Evolutionary conservation across 352 stramenopile genomes (phyloP), one percentile per base, ranked within the genome.

Genomic region (Globisporangium uncinulatum): DNA sequence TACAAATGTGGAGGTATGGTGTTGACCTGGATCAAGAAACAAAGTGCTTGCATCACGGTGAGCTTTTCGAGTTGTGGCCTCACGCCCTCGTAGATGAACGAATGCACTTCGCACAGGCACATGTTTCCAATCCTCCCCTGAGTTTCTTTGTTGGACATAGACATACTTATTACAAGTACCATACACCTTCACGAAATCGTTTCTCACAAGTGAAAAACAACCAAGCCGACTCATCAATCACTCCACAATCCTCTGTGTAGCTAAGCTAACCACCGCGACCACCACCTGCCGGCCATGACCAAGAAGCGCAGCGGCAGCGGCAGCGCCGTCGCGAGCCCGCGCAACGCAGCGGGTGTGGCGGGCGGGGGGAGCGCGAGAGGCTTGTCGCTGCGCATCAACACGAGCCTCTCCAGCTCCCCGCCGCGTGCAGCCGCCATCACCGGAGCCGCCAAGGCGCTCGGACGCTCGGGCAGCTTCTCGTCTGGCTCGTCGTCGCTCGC

Each of bases 291-390:
- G 24, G 24, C 24, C 24, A 64, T 64, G 58, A 64, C 51, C 19
- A 64, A 59, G 58, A 59, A 64, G 51, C 58, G 52, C 51, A 64
- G 58, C 36, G 46, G 45, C n/a, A 59, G 58, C 24, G 36, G 34
- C 20, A 11, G 24, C 37, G 56, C 13, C 10, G 39, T 47, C 46
- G 39, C 32, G 20, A 34, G 42, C 32, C 50, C 57, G 21, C 42
- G 51, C 31, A 29, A 19, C n/a, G 8, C 42, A 10, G n/a, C 42
- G 42, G 42, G 8, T 4, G 42, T 10, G 41, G 41, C 11, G 13
- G 39, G 13, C 6, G 42, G 32, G 5, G 20, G 10, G 17, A 19
- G 44, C 4, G 24, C 24, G 24, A 29, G 24, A 29, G 54, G 58
- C 29, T 29, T 51, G 21, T 37, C 41, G 19, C 58, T 64, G 36